Evolutionary conservation across 129 eudicot species (phyloP), one percentile per base, ranked within the genome.

Genomic region (Scalesia atractyloides): DNA sequence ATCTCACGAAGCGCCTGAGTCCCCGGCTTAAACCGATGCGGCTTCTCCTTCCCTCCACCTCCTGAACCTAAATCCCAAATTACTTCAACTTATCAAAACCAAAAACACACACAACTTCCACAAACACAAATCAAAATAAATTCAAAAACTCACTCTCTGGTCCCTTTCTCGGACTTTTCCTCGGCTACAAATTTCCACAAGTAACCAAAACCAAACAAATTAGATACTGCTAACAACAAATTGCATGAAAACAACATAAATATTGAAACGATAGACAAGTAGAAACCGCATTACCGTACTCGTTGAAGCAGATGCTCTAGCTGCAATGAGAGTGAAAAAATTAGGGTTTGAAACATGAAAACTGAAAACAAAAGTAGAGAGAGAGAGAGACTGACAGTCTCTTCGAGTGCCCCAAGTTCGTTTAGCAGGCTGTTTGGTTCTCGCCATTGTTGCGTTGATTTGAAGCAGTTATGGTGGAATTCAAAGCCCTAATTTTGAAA

Each of bases 1-100:
- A 91, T 91, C 84, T 91, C 97, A 14, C 89, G 89, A 64, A 91
- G 79, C 14, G 97, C 97, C 68, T 79, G 84, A 2, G 91, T 82
- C 59, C 97, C 97, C 7, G 91, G 89, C 88, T 69, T 85, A 73
- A 67, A 72, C 17, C 91, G 75, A 41, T 56, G 75, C 46, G 62
- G 89, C 62, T 30, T 83, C 83, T 37, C 74, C 24, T 19, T 64
- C 59, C 9, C 64, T 3, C 50, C 76, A 34, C 51, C 63, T 20
- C 69, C 72, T 8, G 70, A 57, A 74, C 74, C 87, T 82, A 48
- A 63, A 69, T 24, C 20, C 39, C 69, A 66, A 74, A 69, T 57
- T 14, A 37, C 71, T n/a, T 53, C 20, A 64, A 17, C n/a, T 64
- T 1, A 54, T 49, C 77, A 64, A 41, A 30, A 14, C 59, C 46